Evolutionary conservation across 2,329 filamentous ascomycete genomes (phyloP), one percentile per base, ranked within the genome.

Genomic region (Phialemoniopsis sp.): DNA sequence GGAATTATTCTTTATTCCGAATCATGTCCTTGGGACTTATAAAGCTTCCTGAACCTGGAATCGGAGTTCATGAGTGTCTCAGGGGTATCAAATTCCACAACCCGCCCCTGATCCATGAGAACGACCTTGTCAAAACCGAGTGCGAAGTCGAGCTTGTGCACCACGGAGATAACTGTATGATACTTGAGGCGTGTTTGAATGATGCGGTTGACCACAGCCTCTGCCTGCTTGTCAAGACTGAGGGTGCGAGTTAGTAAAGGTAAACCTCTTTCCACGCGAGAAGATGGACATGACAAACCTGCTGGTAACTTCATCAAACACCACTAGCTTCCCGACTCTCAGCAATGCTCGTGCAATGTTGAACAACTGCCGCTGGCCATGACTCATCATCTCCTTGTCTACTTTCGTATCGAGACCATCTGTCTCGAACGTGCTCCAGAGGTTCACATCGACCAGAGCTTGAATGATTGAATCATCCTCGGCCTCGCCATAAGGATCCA

Each of bases 201-300:
- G 16, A 82, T 59, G 7, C 61, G 58, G 48, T 80, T 73, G 57
- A 82, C 75, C 10, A 67, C 56, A 32, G 67, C 60, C 42, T 82
- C 78, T 1, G 78, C 80, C 40, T 70, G 66, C 13, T 60, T 57
- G 47, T 83, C 79, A 31, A 82, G 69, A 41, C 71, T 78, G 32
- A 14, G 21, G 6, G 10, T 26, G 21, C 21, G 6, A 10, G 21
- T 26, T 26, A 10, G 21, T 10, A 6, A 10, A 26, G 21, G 10
- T n/a, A n/a, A n/a, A n/a, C n/a, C n/a, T n/a, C n/a, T n/a, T n/a
- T n/a, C n/a, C n/a, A n/a, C n/a, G n/a, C 21, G 6, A 6, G 21
- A 10, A 6, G 21, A 26, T 26, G 21, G 21, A 10, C 21, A 26
- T 6, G 10, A 26, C 21, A 26, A 26, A 26, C 21, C 21, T 26